Base-by-base conservation (phyloP, 176 grass and related monocot genomes). In the Lolium rigidum region DNA sequence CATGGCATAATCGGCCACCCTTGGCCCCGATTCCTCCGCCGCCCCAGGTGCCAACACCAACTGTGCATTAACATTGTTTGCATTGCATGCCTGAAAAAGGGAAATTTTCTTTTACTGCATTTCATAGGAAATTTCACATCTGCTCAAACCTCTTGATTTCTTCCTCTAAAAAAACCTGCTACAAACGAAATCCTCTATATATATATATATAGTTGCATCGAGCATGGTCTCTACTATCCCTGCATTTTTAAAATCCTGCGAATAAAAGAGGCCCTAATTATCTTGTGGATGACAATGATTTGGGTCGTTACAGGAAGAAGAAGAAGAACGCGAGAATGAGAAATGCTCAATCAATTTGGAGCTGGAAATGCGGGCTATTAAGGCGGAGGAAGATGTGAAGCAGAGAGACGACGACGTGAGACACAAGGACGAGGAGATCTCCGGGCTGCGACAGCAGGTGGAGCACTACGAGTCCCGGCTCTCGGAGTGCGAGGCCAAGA, bases 381-480 rank as follows among this genome's bases (percentile, higher is more conserved):
- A 39, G 11, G 68, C 90, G 14, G 90, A 94, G 68, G 86, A 82
- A 15, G 90, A 66, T 46, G 31, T 76, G 5, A 80, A 64, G 20
- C 60, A 80, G 65, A 93, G 52, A 9, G 84, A 78, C 5, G 68
- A 81, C 5, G 78, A 54, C 28, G 48, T 43, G 69, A 74, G 44
- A 20, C 46, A 55, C 28, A 86, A 72, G 60, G 84, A 86, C 3
- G 84, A 83, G 17, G 82, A 92, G 82, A 86, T 90, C 66, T 10
- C 39, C 20, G 48, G 52, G 1, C 50, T 94, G 62, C 47, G 44
- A 0, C 61, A 83, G 0, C 82, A 92, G 28, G 65, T 94, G 1
- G 35, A 88, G 18, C 81, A 92, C 13, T 94, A 94, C 37, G 74
- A 90, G 11, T 83, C 46, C 46, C 31, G 82, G 37, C 84, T 89